Evolutionary conservation across 2,329 filamentous ascomycete species (phyloP).

Genomic region (Alternaria sp.): DNA sequence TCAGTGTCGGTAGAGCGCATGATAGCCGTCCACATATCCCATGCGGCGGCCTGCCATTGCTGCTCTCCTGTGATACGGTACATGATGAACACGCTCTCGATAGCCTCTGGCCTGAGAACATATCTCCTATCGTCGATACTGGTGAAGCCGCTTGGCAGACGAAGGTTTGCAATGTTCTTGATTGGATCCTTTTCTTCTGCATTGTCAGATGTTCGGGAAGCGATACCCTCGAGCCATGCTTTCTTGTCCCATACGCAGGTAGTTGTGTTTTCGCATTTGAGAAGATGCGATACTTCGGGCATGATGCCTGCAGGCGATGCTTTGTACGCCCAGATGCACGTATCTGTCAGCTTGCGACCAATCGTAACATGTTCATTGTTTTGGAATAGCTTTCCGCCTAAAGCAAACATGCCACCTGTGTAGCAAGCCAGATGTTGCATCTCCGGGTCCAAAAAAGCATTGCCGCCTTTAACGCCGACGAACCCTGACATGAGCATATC

Average conservation of each 20-base stretch:
- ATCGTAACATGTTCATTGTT: conserved; percentile 64
- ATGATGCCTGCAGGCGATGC: conserved; percentile 66
- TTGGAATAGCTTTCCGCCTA: conserved; percentile 66
- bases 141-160: conserved; percentile 57
- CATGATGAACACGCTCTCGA: conserved; percentile 69
- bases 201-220: conserved; percentile 31
- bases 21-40: conserved; percentile 62
- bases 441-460: conserved; percentile 57
- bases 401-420: conserved; percentile 68
- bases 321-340: conserved; percentile 70
- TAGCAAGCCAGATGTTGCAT: conserved; percentile 68
- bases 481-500: conserved; percentile 60
- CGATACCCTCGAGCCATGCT: conserved; percentile 57
- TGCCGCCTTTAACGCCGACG: conserved; percentile 48
- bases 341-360: conserved; percentile 65
- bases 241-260: conserved; percentile 64
- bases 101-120: conserved; percentile 64
- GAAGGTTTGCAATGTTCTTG: conserved; percentile 51
- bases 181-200: conserved; percentile 41
- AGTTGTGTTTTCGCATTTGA: conserved; percentile 57
- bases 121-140: conserved; percentile 57
- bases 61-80: conserved; percentile 67
- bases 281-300: conserved; percentile 65
- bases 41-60: conserved; percentile 56
- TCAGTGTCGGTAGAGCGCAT: conserved; percentile 54